Base-by-base conservation (phyloP, 1,284 basidiomycete genomes). In the Sporisorium iseilematis-ciliati region DNA sequence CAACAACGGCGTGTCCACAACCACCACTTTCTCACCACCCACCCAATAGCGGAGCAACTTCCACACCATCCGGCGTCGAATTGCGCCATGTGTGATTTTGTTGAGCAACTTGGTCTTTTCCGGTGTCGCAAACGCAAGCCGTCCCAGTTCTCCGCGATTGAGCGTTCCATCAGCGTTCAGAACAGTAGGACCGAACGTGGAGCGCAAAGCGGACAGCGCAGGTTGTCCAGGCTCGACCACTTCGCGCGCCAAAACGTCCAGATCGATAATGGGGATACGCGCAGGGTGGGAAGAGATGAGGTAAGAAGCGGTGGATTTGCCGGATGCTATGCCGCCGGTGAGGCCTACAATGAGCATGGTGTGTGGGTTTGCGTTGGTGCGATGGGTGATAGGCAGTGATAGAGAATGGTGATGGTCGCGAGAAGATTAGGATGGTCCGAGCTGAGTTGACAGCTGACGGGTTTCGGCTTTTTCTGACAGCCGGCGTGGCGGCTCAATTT, bases 291-390 rank as follows among this genome's bases (percentile, higher is more conserved):
- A 86, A 68, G 89, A 89, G 49, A 98, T 87, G 42, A 95, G 88
- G 7, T 87, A 86, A 0, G 95, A 94, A 26, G 95, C 95, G 18
- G 94, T 93, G 4, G 94, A 97, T 63, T 80, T 70, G 80, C 95
- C 95, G 0, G 95, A 96, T 35, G 94, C 94, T 69, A 99, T 98
- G 2, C 96, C 94, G 23, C 97, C 97, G 16, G 96, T 97, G 42
- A 99, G 90, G 49, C 96, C 96, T 71, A 98, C 90, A 69, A 98
- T 95, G 25, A 75, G 49, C 72, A 75, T 75, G 21, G 2, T 48
- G 12, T 21, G 20, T 14, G 16, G 31, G 20, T 38, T n/a, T n/a
- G n/a, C n/a, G n/a, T n/a, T n/a, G n/a, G n/a, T 10, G 18, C 18
- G 10, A 14, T 14, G 18, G 7, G 21, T 29, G 6, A n/a, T n/a